These are phyloP conservation scores for Pyrrhoderma noxium DNA, from an alignment of 1,284 basidiomycete genomes.

Conservation along the genomic window DNA sequence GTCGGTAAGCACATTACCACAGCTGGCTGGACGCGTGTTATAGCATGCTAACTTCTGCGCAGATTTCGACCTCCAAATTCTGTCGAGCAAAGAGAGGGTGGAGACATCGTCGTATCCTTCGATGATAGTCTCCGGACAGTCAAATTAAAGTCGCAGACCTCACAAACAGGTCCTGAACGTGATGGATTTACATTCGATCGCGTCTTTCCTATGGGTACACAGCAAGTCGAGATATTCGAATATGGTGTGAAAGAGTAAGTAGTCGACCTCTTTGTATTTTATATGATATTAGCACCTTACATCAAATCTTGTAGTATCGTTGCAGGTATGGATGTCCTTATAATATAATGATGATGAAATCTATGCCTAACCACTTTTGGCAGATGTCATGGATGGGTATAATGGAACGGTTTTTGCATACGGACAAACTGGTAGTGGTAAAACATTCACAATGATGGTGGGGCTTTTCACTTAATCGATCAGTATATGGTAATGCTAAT, in stretches of 20 bases:
- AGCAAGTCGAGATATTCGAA: constrained; percentile 95
- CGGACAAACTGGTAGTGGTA: constrained; percentile 96
- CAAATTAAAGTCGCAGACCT: constrained; percentile 55
- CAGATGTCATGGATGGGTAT: constrained; percentile 98
- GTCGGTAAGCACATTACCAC: constrained; percentile 60
- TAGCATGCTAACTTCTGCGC: background rate
- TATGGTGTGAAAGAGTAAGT: constrained; percentile 95
- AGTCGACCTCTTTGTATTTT: constrained; percentile 10
- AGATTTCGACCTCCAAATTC: constrained; percentile 96
- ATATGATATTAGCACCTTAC: constrained; percentile 11
- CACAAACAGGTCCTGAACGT: constrained; percentile 70
- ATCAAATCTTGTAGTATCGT: constrained; percentile 21
- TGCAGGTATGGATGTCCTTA: constrained; percentile 16
- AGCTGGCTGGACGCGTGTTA: background rate
- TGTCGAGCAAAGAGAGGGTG: constrained; percentile 84
- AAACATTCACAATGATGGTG: constrained; percentile 98
- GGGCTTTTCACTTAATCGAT: background rate
- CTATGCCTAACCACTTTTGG: background rate
- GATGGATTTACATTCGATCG: constrained; percentile 97
- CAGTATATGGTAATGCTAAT: background rate
- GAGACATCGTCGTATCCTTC: constrained; percentile 89
- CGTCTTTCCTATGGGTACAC: constrained; percentile 90
- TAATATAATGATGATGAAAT: background rate
- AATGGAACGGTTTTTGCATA: constrained; percentile 99
- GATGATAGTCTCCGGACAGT: constrained; percentile 81